Base-by-base conservation (phyloP, 495 filamentous ascomycete genomes). In the Xanthoparmelia taractica region DNA sequence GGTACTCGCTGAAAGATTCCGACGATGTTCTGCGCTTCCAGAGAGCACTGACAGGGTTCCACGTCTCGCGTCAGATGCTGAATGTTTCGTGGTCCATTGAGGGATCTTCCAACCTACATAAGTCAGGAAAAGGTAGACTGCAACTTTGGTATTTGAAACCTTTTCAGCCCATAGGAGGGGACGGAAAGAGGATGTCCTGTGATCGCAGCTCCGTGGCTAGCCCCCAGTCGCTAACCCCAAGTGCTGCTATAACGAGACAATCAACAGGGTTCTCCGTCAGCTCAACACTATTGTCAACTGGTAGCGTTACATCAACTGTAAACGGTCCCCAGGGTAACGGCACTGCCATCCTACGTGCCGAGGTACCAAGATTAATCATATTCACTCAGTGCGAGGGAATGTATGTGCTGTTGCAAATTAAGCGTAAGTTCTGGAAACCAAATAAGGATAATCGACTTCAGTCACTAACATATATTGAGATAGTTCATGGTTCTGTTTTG, bases 71-170 rank as follows among this genome's bases (percentile, higher is more conserved):
- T 38, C 27, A 57, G 11, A 60, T 70, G 58, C 52, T 27, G 15
- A 60, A 61, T 37, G 27, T 68, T 18, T 48, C 55, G 2, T 70
- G 68, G 68, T 67, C 38, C 38, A 55, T 70, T 27, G 64, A 69
- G 29, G 66, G 66, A 37, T 69, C 66, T 8, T 25, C 4, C 7
- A 27, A 63, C 12, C 29, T 61, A 13, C 36, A 57, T 23, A 60
- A 65, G 8, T 48, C 18, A 5, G 68, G 68, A 12, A 34, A 34
- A 6, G 68, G 50, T 33, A 56, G 40, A n/a, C 34, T 70, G 34
- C 68, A 70, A 38, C 43, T 69, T n/a, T 70, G 68, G 68, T 67
- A 70, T 55, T 37, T 41, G 12, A 58, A 70, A 34, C 47, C 50
- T 38, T 57, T 70, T 66, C 54, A 2, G 57, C 52, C 23, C 37